phyloP scores from a whole-genome alignment of 2,329 filamentous ascomycete species.

The Cercospora nicotianae region DNA sequence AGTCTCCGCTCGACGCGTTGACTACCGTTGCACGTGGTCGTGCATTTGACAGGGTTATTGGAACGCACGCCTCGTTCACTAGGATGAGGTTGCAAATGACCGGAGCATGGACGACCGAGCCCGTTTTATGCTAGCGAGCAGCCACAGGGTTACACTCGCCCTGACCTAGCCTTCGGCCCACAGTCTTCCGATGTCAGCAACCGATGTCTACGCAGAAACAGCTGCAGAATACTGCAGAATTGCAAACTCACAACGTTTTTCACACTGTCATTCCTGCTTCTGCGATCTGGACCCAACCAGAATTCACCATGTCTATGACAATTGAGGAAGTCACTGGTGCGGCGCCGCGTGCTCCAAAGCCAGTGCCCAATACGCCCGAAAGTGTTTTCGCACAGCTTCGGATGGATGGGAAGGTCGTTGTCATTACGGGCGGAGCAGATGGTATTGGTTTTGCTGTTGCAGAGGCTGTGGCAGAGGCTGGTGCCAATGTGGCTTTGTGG shows the following conservation, averaged over 20 bases:
- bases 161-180: not conserved
- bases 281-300: not conserved
- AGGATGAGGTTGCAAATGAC: not conserved
- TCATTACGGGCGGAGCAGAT: conserved; percentile 84
- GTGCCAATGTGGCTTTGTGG: conserved; percentile 82
- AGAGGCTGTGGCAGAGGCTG: conserved; percentile 82
- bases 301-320: conserved; percentile 38
- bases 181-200: not conserved
- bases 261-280: not conserved
- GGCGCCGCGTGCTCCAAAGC: conserved; percentile 27
- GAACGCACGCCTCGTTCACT: not conserved
- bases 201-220: not conserved
- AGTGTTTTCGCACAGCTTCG: conserved; percentile 59
- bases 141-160: not conserved
- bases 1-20: not conserved
- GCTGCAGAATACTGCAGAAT: not conserved
- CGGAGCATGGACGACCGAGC: not conserved
- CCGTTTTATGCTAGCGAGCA: not conserved
- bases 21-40: not conserved
- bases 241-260: not conserved
- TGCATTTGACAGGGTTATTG: not conserved
- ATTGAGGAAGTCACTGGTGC: conserved; percentile 29
- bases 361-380: conserved; percentile 31
- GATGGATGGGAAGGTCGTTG: conserved; percentile 74
- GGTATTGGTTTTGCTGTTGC: conserved; percentile 87